phyloP scores from a whole-genome alignment of 2,329 filamentous ascomycete genomes.

The Venturia nashicola region DNA sequence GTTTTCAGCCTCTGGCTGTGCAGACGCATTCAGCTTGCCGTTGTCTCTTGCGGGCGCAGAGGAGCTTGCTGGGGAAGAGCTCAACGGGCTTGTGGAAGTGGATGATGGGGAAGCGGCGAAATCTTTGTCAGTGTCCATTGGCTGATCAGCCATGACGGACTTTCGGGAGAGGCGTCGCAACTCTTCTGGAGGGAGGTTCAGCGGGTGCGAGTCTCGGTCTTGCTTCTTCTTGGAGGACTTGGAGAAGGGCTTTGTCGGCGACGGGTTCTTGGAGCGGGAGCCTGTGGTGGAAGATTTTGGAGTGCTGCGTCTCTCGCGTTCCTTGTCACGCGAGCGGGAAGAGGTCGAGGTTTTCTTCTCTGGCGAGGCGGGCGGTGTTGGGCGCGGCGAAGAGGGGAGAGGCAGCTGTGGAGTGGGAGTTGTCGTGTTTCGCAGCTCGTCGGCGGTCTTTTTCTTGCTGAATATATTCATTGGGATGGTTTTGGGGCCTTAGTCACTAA shows the following conservation, averaged over 20 bases:
- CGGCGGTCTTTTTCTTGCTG: neutral
- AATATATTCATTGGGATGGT: neutral
- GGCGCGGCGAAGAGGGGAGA: neutral
- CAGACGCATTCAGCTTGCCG: slow-evolving; percentile 33
- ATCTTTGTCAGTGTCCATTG: slow-evolving; percentile 61
- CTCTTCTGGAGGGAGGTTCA: slow-evolving; percentile 85
- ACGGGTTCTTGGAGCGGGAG: neutral
- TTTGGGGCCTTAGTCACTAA: neutral
- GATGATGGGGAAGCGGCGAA: slow-evolving; percentile 31
- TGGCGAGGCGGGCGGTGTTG: neutral
- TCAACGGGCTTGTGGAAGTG: slow-evolving; percentile 35
- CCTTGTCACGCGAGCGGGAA: slow-evolving; percentile 4
- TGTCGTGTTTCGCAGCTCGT: neutral
- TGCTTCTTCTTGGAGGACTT: neutral
- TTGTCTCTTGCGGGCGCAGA: slow-evolving; percentile 25
- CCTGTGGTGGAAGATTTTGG: neutral
- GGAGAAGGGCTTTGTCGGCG: slow-evolving; percentile 1
- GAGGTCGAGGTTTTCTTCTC: neutral
- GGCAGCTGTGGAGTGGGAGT: neutral
- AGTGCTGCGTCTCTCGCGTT: neutral
- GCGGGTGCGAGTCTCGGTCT: slow-evolving; percentile 63
- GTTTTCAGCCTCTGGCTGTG: slow-evolving; percentile 32
- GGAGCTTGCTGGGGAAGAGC: slow-evolving; percentile 30
- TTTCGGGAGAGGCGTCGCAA: slow-evolving; percentile 56
- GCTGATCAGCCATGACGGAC: slow-evolving; percentile 26